Base-by-base conservation (phyloP, 768 basidiomycete genomes). In the Boletus edulis region DNA sequence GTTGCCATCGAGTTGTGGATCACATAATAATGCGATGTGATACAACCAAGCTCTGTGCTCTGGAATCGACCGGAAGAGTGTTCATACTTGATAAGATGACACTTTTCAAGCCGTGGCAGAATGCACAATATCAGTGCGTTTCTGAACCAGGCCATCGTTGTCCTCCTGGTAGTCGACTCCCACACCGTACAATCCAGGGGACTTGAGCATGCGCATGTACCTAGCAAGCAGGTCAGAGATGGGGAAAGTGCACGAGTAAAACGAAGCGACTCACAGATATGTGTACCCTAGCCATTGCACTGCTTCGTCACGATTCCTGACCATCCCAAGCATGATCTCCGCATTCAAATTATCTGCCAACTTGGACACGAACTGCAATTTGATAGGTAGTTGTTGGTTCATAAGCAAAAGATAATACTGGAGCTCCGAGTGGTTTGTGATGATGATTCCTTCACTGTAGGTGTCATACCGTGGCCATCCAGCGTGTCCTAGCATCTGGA, bases 361-460 rank as follows among this genome's bases (percentile, higher is more conserved):
- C 69, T 89, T 93, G 35, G 85, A 77, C 29, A 99, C 91, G 58
- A 96, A 92, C 73, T 98, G 97, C 17, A 84, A 87, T 73, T 99
- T 96, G 67, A 99, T 99, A 0, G 97, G 97, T 14, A 99, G 81
- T 68, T 98, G 97, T 73, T 97, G 94, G 66, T 98, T 98, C 77
- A 97, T 75, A 73, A 98, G 76, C 62, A 88, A 91, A 24, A 98
- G 79, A 67, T 98, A 99, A 70, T 98, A 99, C 72, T 98, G 97
- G 41, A 99, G 79, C n/a, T n/a, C n/a, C n/a, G n/a, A n/a, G n/a
- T n/a, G n/a, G n/a, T n/a, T n/a, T n/a, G n/a, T n/a, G n/a, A n/a
- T n/a, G n/a, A n/a, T n/a, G n/a, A n/a, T n/a, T n/a, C n/a, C n/a
- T n/a, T n/a, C n/a, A n/a, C n/a, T n/a, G n/a, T n/a, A n/a, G n/a